Conservation (phyloP, 129 eudicot genomes). For the Dittrichia graveolens region DNA sequence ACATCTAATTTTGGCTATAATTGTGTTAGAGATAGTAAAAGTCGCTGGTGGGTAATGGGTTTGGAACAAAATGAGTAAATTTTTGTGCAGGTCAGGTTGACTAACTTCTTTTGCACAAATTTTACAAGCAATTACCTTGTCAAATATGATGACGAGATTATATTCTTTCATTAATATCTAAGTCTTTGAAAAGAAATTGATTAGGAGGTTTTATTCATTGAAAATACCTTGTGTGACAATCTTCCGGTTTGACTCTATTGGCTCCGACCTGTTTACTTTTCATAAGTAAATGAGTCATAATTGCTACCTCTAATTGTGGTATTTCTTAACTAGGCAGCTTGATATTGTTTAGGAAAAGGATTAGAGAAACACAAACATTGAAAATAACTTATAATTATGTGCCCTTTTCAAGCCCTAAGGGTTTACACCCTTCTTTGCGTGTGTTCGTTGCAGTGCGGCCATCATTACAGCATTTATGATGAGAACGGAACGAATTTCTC, state of each 20-base stretch:
- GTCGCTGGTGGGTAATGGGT: too few relatives aligned
- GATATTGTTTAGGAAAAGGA: not conserved
- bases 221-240: not conserved
- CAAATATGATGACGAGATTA: too few relatives aligned
- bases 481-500: slow-evolving; percentile 81
- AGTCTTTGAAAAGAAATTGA: not conserved
- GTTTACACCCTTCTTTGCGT: slow-evolving; percentile 65
- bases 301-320: not conserved
- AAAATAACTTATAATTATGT: slow-evolving; percentile 39
- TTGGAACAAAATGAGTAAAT: too few relatives aligned
- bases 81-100: too few relatives aligned
- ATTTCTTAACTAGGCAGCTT: not conserved
- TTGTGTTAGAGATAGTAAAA: not conserved
- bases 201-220: not conserved
- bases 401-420: slow-evolving; percentile 40
- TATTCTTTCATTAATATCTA: too few relatives aligned
- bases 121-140: too few relatives aligned
- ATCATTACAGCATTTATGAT: slow-evolving; percentile 92
- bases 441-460: slow-evolving; percentile 95
- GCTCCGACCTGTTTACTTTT: not conserved
- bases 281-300: not conserved
- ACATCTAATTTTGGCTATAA: not conserved
- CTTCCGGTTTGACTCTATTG: not conserved
- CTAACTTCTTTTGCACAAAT: too few relatives aligned
- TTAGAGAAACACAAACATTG: slow-evolving; percentile 33